phyloP scores from a whole-genome alignment of 768 basidiomycete genomes.

The Paxillus ammoniavirescens region DNA sequence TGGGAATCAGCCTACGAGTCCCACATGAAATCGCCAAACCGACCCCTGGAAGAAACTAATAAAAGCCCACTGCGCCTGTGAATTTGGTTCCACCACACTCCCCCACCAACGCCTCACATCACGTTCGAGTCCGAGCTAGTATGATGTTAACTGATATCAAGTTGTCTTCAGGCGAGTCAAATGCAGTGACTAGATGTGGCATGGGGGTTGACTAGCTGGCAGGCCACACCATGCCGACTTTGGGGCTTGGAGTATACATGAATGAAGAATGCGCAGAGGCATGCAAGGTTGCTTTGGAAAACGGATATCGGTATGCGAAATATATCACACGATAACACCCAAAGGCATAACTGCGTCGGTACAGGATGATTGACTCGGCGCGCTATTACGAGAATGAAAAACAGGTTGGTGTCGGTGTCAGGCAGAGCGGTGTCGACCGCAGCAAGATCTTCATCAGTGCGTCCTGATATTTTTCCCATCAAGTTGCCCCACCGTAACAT shows the following conservation, averaged over 20 bases:
- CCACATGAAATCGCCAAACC: no score
- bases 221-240: slow-evolving; percentile 14
- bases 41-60: no score
- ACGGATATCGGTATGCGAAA: slow-evolving; percentile 6
- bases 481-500: no score
- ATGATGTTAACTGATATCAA: slow-evolving; percentile 2
- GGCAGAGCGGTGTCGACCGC: slow-evolving; percentile 48
- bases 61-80: neutral
- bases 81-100: neutral
- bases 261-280: slow-evolving; percentile 7
- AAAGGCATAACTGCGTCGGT: neutral
- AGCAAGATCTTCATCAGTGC: slow-evolving; percentile 62
- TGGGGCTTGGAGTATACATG: slow-evolving; percentile 14
- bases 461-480: slow-evolving; percentile 19
- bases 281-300: slow-evolving; percentile 7
- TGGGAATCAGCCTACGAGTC: no score
- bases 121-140: neutral
- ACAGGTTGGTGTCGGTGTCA: slow-evolving; percentile 50
- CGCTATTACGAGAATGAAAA: slow-evolving; percentile 60
- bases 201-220: neutral
- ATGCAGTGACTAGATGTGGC: no score
- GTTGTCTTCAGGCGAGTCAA: neutral
- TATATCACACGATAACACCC: neutral
- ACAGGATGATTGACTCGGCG: slow-evolving; percentile 53
- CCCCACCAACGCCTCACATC: neutral